A percentile compares a stretch with the other conserved stretches of the same genome.
Evolutionary conservation across 2,329 filamentous ascomycete genomes (phyloP).

Genomic region (Pseudogymnoascus sp.): DNA sequence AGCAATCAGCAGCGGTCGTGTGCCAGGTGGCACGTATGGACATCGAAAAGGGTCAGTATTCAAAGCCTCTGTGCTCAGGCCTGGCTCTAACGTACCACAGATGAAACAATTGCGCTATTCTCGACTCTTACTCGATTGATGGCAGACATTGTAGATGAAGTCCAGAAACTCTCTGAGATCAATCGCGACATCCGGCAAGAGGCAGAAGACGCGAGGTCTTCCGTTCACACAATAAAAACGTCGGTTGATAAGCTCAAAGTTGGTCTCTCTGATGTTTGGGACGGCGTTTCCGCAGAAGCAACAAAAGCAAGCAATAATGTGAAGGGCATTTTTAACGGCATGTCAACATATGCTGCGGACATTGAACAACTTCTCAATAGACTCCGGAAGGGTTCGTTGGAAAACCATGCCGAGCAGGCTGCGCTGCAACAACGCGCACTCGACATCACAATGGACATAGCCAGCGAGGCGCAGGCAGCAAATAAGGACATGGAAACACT

Average conservation of each 20-base stretch:
- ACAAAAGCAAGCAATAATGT: slow-evolving; percentile 1
- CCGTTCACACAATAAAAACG: not conserved
- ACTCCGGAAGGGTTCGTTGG: not conserved
- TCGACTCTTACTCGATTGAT: not conserved
- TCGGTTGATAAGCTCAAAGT: slow-evolving; percentile 3
- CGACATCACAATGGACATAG: not conserved
- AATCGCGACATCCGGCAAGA: not conserved
- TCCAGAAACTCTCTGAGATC: not conserved
- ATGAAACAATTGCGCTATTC: slow-evolving; percentile 22
- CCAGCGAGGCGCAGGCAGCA: not conserved
- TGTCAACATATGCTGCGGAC: not conserved
- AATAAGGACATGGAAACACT: slow-evolving; percentile 1
- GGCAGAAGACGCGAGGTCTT: not conserved
- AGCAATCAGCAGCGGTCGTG: slow-evolving; percentile 51
- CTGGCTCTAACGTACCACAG: slow-evolving; percentile 17
- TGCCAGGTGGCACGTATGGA: slow-evolving; percentile 52
- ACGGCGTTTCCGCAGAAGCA: not conserved
- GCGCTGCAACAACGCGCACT: not conserved
- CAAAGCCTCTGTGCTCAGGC: not conserved
- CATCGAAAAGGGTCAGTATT: slow-evolving; percentile 43
- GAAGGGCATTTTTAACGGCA: not conserved
- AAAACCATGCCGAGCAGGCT: slow-evolving; percentile 4
- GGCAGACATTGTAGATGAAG: slow-evolving; percentile 1
- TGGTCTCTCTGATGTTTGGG: slow-evolving; percentile 4
- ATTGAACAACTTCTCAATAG: not conserved